Evolutionary conservation across 345 rosid genomes (phyloP), one percentile per base, ranked within the genome.

Genomic region (Lenwebbia sp.): DNA sequence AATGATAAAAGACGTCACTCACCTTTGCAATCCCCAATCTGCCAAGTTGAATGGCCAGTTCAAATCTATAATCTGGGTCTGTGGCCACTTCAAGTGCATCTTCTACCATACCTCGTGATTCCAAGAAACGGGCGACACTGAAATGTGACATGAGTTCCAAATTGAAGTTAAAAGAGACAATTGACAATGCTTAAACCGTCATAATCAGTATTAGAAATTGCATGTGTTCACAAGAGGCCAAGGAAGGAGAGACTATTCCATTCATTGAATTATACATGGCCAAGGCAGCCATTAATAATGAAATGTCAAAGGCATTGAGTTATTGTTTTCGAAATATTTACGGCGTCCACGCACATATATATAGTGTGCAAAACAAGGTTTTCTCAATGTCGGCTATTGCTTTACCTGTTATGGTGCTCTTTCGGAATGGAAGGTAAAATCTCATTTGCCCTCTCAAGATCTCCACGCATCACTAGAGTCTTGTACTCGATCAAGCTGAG

Each of bases 121-220:
- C 99, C 96, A 98, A 91, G 94, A 98, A 98, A 86, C 88, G 99
- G 83, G 99, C 99, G 91, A 98, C 99, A 89, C 99, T 98, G 85
- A 86, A 89, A 91, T 86, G 62, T 82, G 86, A 85, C 89, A 86
- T 14, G 26, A 70, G 40, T 70, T 70, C 81, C 81, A 82, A 40
- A 89, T 88, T 83, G 30, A 75, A 75, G 65, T 53, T 62, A 57
- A 55, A 49, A 55, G 47, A 70, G 81, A 70, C 33, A 60, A 70
- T 37, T 37, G 47, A 70, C 22, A 70, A 70, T 70, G 81, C n/a
- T 70, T 19, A 37, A 37, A 37, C 25, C 7, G 3, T 70, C 81
- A 37, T 19, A 70, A 70, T 70, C 81, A 70, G 81, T 19, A 19
- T 37, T 70, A 33, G 81, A 70, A 70, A 70, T 19, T 70, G 47